These are phyloP conservation scores for Serpula lacrymans DNA, from an alignment of 768 basidiomycete species.

Conservation along the genomic window DNA sequence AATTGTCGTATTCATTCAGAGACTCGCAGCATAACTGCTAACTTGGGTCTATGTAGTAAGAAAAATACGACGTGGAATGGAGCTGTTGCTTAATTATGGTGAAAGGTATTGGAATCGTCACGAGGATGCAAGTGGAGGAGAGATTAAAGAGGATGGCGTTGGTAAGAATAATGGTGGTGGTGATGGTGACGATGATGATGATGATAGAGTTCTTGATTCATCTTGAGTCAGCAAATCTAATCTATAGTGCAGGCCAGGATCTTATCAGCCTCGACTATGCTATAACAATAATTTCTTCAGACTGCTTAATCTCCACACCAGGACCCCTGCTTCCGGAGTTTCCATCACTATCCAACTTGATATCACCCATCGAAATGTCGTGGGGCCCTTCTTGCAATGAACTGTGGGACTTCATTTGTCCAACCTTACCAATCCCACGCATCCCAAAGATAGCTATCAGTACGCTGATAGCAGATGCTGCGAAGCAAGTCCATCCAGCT, in stretches of 20 bases:
- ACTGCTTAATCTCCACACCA: too few relatives aligned
- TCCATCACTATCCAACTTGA: neutral
- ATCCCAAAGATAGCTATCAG: neutral
- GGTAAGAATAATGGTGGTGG: too few relatives aligned
- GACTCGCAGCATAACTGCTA: neutral
- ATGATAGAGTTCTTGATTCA: too few relatives aligned
- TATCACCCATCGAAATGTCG: neutral
- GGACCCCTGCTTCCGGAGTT: too few relatives aligned
- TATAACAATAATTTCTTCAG: too few relatives aligned
- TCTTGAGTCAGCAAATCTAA: too few relatives aligned
- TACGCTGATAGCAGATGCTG: slow-evolving; percentile 5
- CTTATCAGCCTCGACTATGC: too few relatives aligned
- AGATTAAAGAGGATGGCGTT: too few relatives aligned
- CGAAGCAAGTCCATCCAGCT: slow-evolving; percentile 24
- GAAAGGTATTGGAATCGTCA: slow-evolving; percentile 22
- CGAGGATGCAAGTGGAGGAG: too few relatives aligned
- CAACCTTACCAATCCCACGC: neutral
- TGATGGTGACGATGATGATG: too few relatives aligned
- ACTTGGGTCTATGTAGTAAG: slow-evolving; percentile 12
- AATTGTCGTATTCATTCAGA: neutral
- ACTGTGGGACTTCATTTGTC: too few relatives aligned
- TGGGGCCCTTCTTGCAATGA: neutral
- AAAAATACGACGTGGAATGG: slow-evolving; percentile 25
- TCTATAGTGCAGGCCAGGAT: too few relatives aligned
- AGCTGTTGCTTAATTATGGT: slow-evolving; percentile 37